phyloP scores from a whole-genome alignment of 768 basidiomycete species.

The Lactarius deliciosus region DNA sequence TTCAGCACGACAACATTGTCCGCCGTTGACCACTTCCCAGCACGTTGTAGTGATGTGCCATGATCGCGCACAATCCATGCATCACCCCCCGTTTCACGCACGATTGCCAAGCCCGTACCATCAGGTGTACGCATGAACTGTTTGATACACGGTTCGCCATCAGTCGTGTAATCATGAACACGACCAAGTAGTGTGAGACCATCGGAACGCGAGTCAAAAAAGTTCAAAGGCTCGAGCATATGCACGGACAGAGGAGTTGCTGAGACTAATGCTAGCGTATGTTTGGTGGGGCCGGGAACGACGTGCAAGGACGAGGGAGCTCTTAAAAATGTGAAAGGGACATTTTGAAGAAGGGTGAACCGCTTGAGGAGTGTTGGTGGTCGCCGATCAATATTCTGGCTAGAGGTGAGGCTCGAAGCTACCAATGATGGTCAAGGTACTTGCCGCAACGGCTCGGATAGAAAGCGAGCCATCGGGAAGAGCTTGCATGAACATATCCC shows the following conservation, averaged over 20 bases:
- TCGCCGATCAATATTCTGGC: slow-evolving; percentile 82
- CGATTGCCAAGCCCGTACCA: slow-evolving; percentile 69
- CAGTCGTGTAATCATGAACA: slow-evolving; percentile 15
- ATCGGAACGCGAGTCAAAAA: slow-evolving; percentile 58
- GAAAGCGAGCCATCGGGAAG: slow-evolving; percentile 72
- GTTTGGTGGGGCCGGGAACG: slow-evolving; percentile 47
- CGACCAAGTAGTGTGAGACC: slow-evolving; percentile 42
- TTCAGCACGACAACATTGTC: slow-evolving; percentile 73
- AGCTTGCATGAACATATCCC: slow-evolving; percentile 78
- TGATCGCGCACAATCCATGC: slow-evolving; percentile 55
- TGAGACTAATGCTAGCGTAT: slow-evolving; percentile 50
- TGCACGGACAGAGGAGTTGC: slow-evolving; percentile 65
- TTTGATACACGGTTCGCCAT: slow-evolving; percentile 40
- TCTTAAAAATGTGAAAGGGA: slow-evolving; percentile 47
- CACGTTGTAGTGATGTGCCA: slow-evolving; percentile 49
- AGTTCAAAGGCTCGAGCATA: slow-evolving; percentile 53
- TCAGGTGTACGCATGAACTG: slow-evolving; percentile 77
- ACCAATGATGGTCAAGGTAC: slow-evolving; percentile 33
- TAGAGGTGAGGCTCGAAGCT: slow-evolving; percentile 14
- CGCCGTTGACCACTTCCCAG: slow-evolving; percentile 52
- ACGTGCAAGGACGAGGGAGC: slow-evolving; percentile 54
- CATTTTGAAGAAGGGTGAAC: slow-evolving; percentile 68
- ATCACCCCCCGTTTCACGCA: slow-evolving; percentile 62
- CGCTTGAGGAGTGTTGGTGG: slow-evolving; percentile 82
- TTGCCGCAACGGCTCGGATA: slow-evolving; percentile 69